Conservation (phyloP, 352 stramenopile genomes). For the Saprolegnia diclina region DNA sequence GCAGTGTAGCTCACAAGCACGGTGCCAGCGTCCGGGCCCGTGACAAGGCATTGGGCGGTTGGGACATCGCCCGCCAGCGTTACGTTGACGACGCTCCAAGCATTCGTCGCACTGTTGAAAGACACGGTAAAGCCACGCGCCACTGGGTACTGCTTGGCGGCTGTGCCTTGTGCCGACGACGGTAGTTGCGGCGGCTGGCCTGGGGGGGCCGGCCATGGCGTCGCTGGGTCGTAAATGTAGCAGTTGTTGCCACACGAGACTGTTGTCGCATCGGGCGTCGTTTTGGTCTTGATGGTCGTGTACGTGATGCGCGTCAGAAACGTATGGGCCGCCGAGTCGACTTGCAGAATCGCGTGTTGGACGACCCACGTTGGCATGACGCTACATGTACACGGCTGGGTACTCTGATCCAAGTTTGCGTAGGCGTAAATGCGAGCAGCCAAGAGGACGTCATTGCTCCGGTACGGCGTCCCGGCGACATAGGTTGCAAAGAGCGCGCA, state of each 20-base stretch:
- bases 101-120: not conserved
- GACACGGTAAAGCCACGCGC: slow-evolving; percentile 22
- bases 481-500: slow-evolving; percentile 18
- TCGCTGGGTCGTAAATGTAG: slow-evolving; percentile 6
- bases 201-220: not conserved
- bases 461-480: not conserved
- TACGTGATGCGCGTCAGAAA: not conserved
- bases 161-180: not conserved
- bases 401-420: slow-evolving; percentile 7
- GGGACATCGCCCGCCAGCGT: not conserved
- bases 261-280: not conserved
- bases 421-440: slow-evolving; percentile 17
- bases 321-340: slow-evolving; percentile 8
- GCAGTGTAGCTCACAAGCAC: not conserved
- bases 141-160: not conserved
- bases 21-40: slow-evolving; percentile 1
- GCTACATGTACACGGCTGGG: slow-evolving; percentile 12
- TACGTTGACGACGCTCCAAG: not conserved
- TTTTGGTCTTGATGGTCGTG: slow-evolving; percentile 22
- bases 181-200: not conserved
- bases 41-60: slow-evolving; percentile 4
- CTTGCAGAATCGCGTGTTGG: not conserved
- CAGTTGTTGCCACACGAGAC: not conserved
- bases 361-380: slow-evolving; percentile 13
- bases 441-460: not conserved